Evolutionary conservation across 2,329 filamentous ascomycete genomes (phyloP), one percentile per base, ranked within the genome.

Genomic region (Blastomyces gilchristii): DNA sequence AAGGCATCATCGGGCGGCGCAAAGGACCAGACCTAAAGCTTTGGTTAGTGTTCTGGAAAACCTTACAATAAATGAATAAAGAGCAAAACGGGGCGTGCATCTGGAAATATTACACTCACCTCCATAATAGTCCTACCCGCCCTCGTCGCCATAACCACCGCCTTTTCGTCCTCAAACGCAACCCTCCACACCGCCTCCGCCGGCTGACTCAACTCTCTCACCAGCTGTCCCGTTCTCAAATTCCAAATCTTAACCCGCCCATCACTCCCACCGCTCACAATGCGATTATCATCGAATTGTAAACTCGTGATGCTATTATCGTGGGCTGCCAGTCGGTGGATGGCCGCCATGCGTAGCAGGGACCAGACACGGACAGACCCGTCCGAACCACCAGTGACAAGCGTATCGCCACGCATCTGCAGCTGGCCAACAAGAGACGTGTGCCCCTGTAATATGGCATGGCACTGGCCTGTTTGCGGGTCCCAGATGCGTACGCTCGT

Each of bases 221-320:
- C 90, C 37, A 96, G 82, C 63, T 90, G 88, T 3, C 94, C 94
- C 1, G 90, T 94, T 76, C 94, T 91, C 64, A 97, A 80, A 77
- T 96, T 93, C 94, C 94, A 99, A 62, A 99, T 92, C 77, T 97
- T 99, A 67, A 99, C 94, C 61, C 94, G 84, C n/a, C 94, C 94
- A 76, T 99, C 94, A 70, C 90, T 96, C 59, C 94, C 95, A 69
- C 94, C 94, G 72, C 91, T 96, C 63, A 99, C 92, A 65, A 99
- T 94, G 62, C 94, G 85, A 31, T 89, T 92, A 72, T 97, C 92
- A 71, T 99, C 94, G 73, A 99, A 99, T 72, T 99, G 94, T 68
- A 99, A 80, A 75, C 91, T 97, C 0, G 94, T 99, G 61, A 99
- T 94, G 73, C 92, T 97, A 75, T 99, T 99, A 76, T 99, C 94